These are phyloP conservation scores for Mycena sanguinolenta DNA, from an alignment of 768 basidiomycete species.

Conservation along the genomic window DNA sequence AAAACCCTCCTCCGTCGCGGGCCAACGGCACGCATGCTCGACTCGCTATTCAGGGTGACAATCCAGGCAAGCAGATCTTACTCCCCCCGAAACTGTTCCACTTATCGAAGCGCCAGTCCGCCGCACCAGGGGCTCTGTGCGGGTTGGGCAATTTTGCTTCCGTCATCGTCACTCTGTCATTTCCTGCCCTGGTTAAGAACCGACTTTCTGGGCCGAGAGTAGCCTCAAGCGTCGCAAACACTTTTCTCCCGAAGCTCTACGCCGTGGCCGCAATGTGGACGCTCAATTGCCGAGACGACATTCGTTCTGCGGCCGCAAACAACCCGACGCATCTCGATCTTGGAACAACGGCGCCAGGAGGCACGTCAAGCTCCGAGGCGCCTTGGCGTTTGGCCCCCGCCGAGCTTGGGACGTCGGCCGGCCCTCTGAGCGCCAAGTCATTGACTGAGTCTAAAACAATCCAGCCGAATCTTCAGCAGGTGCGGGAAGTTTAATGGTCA, in stretches of 20 bases:
- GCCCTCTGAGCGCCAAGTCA: background rate
- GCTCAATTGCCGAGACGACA: too few relatives aligned
- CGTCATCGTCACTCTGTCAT: background rate
- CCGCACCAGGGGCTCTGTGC: background rate
- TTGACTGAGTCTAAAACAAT: background rate
- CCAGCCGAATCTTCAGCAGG: constrained; percentile 1
- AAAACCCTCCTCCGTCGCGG: background rate
- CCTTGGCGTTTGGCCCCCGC: background rate
- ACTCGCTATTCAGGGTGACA: too few relatives aligned
- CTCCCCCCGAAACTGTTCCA: background rate
- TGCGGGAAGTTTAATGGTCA: background rate
- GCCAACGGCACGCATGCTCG: background rate
- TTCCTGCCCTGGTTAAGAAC: background rate
- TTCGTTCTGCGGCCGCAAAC: too few relatives aligned
- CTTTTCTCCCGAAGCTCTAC: too few relatives aligned
- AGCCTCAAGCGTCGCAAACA: too few relatives aligned
- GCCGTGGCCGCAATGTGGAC: too few relatives aligned
- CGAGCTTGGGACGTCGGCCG: background rate
- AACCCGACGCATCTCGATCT: too few relatives aligned
- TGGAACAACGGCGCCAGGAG: too few relatives aligned
- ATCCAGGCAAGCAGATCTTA: background rate
- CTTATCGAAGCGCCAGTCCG: background rate
- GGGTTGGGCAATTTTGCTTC: background rate
- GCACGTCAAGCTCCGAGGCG: background rate
- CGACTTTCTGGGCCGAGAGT: too few relatives aligned